Percentiles rank a stretch among this genome's conserved stretches.
Evolutionary conservation across 768 basidiomycete species (phyloP).

Genomic region (Arthromyces matolae): DNA sequence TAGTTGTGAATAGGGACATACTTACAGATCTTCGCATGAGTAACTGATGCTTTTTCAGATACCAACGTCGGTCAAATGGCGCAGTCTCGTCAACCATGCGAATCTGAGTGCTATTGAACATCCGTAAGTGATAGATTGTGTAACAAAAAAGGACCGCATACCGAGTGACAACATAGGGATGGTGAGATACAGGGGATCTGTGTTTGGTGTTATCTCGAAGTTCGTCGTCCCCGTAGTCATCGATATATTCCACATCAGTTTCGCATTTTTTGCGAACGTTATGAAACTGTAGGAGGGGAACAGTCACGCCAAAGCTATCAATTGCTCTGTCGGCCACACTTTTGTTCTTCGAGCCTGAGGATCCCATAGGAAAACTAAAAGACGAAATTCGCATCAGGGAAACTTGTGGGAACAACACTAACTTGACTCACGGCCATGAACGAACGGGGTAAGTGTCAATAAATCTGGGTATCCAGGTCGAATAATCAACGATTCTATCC

Average conservation of each 20-base stretch:
- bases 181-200: slow-evolving; percentile 18
- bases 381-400: background rate
- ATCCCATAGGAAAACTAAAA: slow-evolving; percentile 22
- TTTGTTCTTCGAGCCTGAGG: slow-evolving; percentile 12
- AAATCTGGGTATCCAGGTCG: slow-evolving; percentile 28
- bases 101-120: slow-evolving; percentile 28
- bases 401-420: background rate
- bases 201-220: slow-evolving; percentile 14
- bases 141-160: slow-evolving; percentile 6
- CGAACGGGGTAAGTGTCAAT: slow-evolving; percentile 24
- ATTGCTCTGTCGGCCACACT: slow-evolving; percentile 25
- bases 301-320: slow-evolving; percentile 31
- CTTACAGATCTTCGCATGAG: slow-evolving; percentile 21
- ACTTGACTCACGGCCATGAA: slow-evolving; percentile 24
- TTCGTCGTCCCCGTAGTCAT: slow-evolving; percentile 13
- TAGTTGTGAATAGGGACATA: background rate
- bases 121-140: background rate
- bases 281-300: slow-evolving; percentile 33
- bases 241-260: background rate
- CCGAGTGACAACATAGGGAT: slow-evolving; percentile 37
- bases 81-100: slow-evolving; percentile 29
- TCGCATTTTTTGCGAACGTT: slow-evolving; percentile 22
- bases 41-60: slow-evolving; percentile 17
- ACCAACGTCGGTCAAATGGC: slow-evolving; percentile 25
- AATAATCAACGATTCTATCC: slow-evolving; percentile 25